Conservation (phyloP, 345 rosid species). For the Trapa bicornis region DNA sequence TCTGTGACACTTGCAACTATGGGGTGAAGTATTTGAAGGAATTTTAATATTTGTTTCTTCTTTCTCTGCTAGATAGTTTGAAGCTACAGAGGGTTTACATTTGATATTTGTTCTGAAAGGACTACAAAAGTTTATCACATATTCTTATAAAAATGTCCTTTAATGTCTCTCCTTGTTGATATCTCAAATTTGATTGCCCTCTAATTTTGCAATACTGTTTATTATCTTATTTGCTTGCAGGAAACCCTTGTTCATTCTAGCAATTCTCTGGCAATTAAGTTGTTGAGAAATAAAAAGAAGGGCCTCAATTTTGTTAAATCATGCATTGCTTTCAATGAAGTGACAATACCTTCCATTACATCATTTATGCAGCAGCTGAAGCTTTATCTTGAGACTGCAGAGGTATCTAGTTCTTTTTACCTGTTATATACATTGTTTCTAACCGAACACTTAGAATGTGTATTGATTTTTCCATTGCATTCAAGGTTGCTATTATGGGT, state of each 20-base stretch:
- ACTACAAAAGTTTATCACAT: background rate
- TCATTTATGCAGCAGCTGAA: conserved; percentile 40
- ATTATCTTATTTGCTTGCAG: conserved; percentile 30
- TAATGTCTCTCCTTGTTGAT: background rate
- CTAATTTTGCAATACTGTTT: background rate
- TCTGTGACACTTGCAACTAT: background rate
- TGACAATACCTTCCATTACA: conserved; percentile 66
- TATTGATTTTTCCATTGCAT: conserved; percentile 14
- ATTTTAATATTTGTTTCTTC: no score
- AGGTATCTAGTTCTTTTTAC: conserved; percentile 38
- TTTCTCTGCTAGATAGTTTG: background rate
- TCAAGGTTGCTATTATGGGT: conserved; percentile 64
- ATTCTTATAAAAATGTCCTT: background rate
- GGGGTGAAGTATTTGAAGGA: background rate
- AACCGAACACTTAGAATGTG: conserved; percentile 7
- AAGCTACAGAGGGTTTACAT: background rate
- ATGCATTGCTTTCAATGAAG: conserved; percentile 81
- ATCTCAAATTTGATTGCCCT: background rate
- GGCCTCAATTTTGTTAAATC: conserved; percentile 49
- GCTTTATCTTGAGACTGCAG: conserved; percentile 81
- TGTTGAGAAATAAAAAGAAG: conserved; percentile 39
- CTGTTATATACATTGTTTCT: background rate
- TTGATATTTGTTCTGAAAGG: background rate
- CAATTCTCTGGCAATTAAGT: conserved; percentile 55
- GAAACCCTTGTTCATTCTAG: conserved; percentile 73